Conservation (phyloP, 495 filamentous ascomycete genomes). For the Neurospora sp. region DNA sequence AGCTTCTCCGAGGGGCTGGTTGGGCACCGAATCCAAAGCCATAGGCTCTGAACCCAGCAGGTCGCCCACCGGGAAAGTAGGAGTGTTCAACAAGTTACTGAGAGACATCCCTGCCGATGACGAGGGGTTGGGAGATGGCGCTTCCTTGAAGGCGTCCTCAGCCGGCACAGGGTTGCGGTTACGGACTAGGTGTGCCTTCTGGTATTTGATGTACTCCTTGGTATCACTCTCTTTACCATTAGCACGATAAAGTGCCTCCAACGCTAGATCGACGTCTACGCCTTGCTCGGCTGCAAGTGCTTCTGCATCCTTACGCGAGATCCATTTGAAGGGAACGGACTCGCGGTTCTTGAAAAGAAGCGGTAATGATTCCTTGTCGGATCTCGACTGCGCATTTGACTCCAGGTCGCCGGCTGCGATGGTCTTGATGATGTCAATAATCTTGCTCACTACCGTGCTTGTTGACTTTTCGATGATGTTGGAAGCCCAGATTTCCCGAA, state of each 20-base stretch:
- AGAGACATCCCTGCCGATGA: constrained; percentile 1
- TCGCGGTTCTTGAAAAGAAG: constrained; percentile 18
- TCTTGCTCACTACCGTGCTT: constrained; percentile 60
- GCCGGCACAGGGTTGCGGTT: constrained; percentile 55
- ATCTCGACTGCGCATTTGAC: constrained; percentile 45
- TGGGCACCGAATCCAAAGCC: constrained; percentile 18
- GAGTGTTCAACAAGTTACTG: constrained; percentile 1
- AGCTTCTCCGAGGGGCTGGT: constrained; percentile 9
- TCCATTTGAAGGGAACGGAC: constrained; percentile 20
- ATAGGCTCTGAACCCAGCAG: constrained; percentile 16
- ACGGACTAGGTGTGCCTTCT: constrained; percentile 29
- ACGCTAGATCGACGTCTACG: constrained; percentile 49
- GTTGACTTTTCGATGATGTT: constrained; percentile 68
- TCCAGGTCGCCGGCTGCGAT: constrained; percentile 73
- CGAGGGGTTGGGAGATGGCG: constrained; percentile 8
- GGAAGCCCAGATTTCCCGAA: constrained; percentile 74
- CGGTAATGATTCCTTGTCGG: constrained; percentile 21
- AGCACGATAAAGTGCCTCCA: constrained; percentile 78
- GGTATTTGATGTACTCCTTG: constrained; percentile 63
- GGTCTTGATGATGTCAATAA: constrained; percentile 74
- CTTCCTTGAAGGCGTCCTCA: constrained; percentile 33
- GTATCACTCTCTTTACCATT: constrained; percentile 52
- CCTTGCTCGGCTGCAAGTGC: constrained; percentile 23
- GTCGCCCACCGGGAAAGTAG: neutral
- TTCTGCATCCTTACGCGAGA: constrained; percentile 25